A percentile compares a stretch with the other conserved stretches of the same genome.
Conservation (phyloP, 2,329 filamentous ascomycete species). For the Pseudocercospora pini-densiflorae region DNA sequence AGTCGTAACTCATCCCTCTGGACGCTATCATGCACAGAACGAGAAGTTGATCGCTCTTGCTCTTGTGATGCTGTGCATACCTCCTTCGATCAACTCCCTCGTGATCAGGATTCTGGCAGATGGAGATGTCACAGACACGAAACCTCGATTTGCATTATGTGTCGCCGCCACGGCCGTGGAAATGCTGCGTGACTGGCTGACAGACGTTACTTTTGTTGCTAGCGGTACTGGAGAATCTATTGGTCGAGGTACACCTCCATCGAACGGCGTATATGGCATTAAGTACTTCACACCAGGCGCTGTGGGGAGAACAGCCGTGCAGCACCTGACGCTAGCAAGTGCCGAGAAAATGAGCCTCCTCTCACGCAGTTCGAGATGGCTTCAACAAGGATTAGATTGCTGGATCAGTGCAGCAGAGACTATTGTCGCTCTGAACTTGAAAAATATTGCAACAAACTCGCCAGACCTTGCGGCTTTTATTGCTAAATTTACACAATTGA, state of each 20-base stretch:
- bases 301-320: neutral
- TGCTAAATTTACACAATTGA: neutral
- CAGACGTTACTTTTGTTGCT: conserved; percentile 17
- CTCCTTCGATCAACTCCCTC: conserved; percentile 4
- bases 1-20: neutral
- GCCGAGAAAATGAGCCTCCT: neutral
- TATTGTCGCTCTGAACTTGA: neutral
- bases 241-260: neutral
- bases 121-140: neutral
- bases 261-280: neutral
- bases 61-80: conserved; percentile 22
- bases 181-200: conserved; percentile 9
- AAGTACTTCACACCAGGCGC: neutral
- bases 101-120: conserved; percentile 11
- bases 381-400: neutral
- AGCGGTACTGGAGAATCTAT: neutral
- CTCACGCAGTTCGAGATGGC: neutral
- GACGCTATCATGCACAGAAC: neutral
- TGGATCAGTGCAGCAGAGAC: conserved; percentile 9
- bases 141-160: conserved; percentile 13
- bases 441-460: neutral
- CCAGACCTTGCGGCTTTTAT: neutral
- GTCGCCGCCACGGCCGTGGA: conserved; percentile 8
- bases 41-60: neutral
- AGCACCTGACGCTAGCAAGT: conserved; percentile 13